Conservation (phyloP, 1,284 basidiomycete species). For the Marasmius fiardii region DNA sequence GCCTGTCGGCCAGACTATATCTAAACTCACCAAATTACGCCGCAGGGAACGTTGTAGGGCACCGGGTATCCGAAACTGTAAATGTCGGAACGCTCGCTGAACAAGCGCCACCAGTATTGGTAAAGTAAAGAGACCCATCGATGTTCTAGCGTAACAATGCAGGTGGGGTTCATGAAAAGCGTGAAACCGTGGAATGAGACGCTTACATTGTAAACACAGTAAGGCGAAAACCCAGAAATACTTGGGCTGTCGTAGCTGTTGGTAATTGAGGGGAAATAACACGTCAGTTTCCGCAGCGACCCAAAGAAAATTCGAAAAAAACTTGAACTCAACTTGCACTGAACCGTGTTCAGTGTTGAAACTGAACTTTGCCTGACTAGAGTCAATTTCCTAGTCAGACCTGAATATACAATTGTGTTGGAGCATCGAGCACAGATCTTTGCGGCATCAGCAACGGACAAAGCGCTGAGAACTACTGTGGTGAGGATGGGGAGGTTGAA, state of each 20-base stretch:
- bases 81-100: background rate
- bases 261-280: background rate
- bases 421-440: background rate
- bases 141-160: background rate
- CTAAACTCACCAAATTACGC: background rate
- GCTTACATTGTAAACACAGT: background rate
- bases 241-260: background rate
- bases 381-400: background rate
- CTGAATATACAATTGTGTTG: background rate
- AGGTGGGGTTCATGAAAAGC: background rate
- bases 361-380: background rate
- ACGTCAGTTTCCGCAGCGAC: too few species aligned
- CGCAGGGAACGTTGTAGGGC: background rate
- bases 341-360: background rate
- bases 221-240: background rate
- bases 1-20: too few species aligned
- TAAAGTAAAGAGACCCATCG: background rate
- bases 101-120: background rate
- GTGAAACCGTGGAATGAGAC: background rate
- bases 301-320: too few species aligned
- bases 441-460: background rate
- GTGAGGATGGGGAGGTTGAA: too few species aligned
- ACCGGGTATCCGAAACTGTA: background rate
- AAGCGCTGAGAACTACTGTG: too few species aligned
- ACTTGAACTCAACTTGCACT: background rate